Base-by-base conservation (phyloP, 257 asterid genomes). In the Sherardia arvensis region DNA sequence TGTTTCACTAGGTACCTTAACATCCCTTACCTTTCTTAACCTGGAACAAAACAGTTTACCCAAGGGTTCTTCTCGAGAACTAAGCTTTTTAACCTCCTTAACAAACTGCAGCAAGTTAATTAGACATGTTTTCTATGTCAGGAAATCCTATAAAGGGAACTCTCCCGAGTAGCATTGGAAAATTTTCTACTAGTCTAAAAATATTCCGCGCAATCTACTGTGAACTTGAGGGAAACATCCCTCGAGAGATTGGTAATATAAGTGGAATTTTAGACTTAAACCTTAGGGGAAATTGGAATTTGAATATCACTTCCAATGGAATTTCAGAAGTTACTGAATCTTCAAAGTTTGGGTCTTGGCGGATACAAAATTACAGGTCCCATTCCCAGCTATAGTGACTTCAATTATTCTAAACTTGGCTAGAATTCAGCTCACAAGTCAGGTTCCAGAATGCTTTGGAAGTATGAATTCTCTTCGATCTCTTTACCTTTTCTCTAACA, bases 391-490 rank as follows among this genome's bases (percentile, higher is more conserved):
- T 40, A 30, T 20, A 15, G 72, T 29, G 12, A 17, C 33, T 59
- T 61, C 7, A 30, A 32, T 3, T 15, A 23, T 7, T 6, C 11
- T 59, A 18, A 4, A 26, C 4, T 34, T 59, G 6, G 45, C 20
- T 7, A n/a, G 30, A 29, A 68, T 59, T 48, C 45, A 59, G n/a
- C 49, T 59, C 8, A 18, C 4, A 0, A 48, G 66, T 32, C 59
- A 30, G 9, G 23, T 59, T 15, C 72, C 72, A 48, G 64, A 49
- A 0, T 68, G 72, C 59, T 59, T 68, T n/a, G 72, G 72, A 21
- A 68, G 59, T 29, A 47, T 68, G 7, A 30, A 47, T 59, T 43
- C 72, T 10, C 25, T 68, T 0, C 49, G 72, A 68, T 6, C 32
- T 21, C 61, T 65, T 14, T 14, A n/a, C 14, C 18, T 64, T 30